phyloP scores from a whole-genome alignment of 345 rosid genomes.

The Boechera divaricarpa region DNA sequence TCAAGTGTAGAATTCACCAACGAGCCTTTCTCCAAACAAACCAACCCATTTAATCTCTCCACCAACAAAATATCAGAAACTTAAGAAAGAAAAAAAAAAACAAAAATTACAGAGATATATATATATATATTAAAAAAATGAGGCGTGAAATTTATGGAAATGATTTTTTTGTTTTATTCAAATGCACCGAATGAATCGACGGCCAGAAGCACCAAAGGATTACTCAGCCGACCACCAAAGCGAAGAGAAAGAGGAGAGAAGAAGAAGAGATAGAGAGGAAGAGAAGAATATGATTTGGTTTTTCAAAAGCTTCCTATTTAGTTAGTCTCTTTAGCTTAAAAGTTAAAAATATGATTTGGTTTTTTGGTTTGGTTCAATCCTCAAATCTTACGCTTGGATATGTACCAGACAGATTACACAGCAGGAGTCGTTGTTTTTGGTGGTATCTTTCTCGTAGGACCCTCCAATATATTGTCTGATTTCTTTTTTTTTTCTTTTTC shows the following conservation, averaged over 20 bases:
- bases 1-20: slow-evolving; percentile 8
- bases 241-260: too few relatives aligned
- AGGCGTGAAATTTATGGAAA: slow-evolving; percentile 40
- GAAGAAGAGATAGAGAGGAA: too few relatives aligned
- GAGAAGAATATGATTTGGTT: too few relatives aligned
- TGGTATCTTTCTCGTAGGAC: slow-evolving; percentile 40
- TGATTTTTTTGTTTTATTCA: background rate
- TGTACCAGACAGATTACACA: slow-evolving; percentile 24
- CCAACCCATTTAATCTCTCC: slow-evolving; percentile 28
- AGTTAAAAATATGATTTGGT: slow-evolving; percentile 10
- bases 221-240: too few relatives aligned
- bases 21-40: slow-evolving; percentile 19
- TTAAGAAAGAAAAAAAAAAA: background rate
- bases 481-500: slow-evolving; percentile 25
- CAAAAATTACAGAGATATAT: background rate
- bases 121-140: background rate
- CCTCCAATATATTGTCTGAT: slow-evolving; percentile 30
- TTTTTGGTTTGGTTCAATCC: background rate
- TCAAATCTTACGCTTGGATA: slow-evolving; percentile 37
- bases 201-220: too few relatives aligned
- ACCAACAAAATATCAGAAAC: slow-evolving; percentile 22
- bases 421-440: slow-evolving; percentile 37
- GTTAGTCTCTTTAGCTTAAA: slow-evolving; percentile 34
- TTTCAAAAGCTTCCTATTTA: background rate
- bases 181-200: too few relatives aligned